Evolutionary conservation across 2,329 filamentous ascomycete species (phyloP), one percentile per base, ranked within the genome.

Genomic region (Exophiala bonariae): DNA sequence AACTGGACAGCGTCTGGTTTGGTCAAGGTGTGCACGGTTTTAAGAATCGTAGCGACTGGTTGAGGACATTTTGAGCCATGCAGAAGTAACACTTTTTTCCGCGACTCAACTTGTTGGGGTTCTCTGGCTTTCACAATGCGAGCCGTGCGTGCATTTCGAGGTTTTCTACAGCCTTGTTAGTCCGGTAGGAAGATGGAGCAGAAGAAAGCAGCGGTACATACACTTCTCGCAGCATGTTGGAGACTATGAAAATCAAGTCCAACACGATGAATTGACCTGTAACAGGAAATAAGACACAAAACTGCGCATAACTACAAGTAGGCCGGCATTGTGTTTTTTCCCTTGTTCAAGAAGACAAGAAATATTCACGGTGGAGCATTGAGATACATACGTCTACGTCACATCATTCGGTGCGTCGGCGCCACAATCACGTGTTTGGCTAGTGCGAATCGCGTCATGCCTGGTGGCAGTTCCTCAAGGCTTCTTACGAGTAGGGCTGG

Each of bases 101-200:
- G 83, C 70, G 95, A 93, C 74, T 99, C 93, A 69, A 87, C 74
- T 59, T 83, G 76, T 70, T 96, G 95, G 48, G 93, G 89, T 63
- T 89, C 91, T 63, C 88, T 87, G 72, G 95, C 92, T 68, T 95
- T 93, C 65, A 97, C 84, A 56, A 89, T 91, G 61, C 93, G 86
- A 79, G 96, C 96, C 49, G 90, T 93, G 76, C 93, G 90, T 60
- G 92, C 90, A 71, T 84, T 88, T 62, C 84, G 83, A 49, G 85
- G 81, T 73, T 85, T 85, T 38, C 52, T 55, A 19, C 14, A 18
- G 16, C 19, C 17, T 38, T 10, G n/a, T 35, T 31, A 47, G 38
- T 40, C n/a, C 23, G 20, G 6, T 11, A 7, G n/a, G 11, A 22
- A 4, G 17, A 23, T n/a, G 7, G 11, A 18, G 4, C 26, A n/a